These are phyloP conservation scores for Drechslera avenae DNA, from an alignment of 2,329 filamentous ascomycete genomes.

Conservation along the genomic window DNA sequence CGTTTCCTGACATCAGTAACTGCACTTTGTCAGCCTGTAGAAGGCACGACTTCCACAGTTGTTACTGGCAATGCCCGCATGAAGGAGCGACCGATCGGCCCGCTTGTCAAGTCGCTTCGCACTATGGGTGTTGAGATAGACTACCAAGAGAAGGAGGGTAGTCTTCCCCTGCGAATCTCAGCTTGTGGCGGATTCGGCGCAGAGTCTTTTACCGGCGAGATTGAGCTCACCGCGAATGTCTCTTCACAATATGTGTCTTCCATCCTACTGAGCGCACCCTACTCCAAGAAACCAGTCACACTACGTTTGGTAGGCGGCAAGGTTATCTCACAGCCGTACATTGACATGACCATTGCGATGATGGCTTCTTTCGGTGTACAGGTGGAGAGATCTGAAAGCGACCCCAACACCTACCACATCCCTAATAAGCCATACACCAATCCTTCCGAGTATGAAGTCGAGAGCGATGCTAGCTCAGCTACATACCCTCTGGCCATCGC, in stretches of 20 bases:
- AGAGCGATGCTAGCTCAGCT: slow-evolving; percentile 96
- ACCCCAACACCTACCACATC: slow-evolving; percentile 92
- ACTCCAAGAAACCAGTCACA: slow-evolving; percentile 92
- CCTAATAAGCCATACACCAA: slow-evolving; percentile 83
- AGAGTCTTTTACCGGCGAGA: slow-evolving; percentile 73
- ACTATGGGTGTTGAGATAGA: slow-evolving; percentile 86
- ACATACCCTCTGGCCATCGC: slow-evolving; percentile 95
- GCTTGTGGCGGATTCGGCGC: slow-evolving; percentile 65
- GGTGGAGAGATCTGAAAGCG: slow-evolving; percentile 75
- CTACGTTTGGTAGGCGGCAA: slow-evolving; percentile 92
- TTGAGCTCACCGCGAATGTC: slow-evolving; percentile 90
- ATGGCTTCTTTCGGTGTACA: slow-evolving; percentile 89
- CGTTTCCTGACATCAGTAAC: slow-evolving; percentile 93
- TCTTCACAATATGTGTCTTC: slow-evolving; percentile 99
- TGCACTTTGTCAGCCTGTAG: slow-evolving; percentile 74
- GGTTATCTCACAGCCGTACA: slow-evolving; percentile 94
- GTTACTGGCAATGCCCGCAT: slow-evolving; percentile 94
- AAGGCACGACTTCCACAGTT: slow-evolving; percentile 69
- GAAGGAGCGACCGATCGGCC: slow-evolving; percentile 93
- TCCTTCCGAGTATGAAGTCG: slow-evolving; percentile 83
- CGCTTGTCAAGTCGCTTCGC: slow-evolving; percentile 86
- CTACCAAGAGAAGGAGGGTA: slow-evolving; percentile 82
- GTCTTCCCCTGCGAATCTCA: slow-evolving; percentile 80
- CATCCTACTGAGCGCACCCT: slow-evolving; percentile 93
- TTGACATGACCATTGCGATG: slow-evolving; percentile 99